Base-by-base conservation (phyloP, 805 yeast genomes). In the Kazachstania martiniae region DNA sequence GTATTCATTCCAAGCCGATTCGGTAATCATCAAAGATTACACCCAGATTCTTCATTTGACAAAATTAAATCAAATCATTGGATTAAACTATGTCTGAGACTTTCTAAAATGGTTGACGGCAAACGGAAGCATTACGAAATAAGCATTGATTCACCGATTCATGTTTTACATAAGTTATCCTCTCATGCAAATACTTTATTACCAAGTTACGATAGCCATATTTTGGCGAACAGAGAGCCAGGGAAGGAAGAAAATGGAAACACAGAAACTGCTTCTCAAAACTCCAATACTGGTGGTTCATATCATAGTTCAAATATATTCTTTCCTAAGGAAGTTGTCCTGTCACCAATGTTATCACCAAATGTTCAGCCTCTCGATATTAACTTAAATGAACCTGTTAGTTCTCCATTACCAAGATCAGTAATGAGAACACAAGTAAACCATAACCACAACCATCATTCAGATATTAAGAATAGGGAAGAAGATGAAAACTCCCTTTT, bases 81-180 rank as follows among this genome's bases (percentile, higher is more conserved):
- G 96, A 76, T 91, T 47, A 91, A 91, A 58, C 70, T 91, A 12
- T 80, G 94, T 41, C 59, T 91, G 32, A 62, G 97, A 32, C 63
- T 91, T 25, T 82, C 94, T 4, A 72, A 70, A 42, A 50, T 66
- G n/a, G 76, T 80, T 27, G 66, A 70, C 29, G 68, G 63, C 9
- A 83, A 83, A 50, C 65, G 94, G 28, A 91, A 87, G 52, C 96
- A 86, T 51, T 91, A 81, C 52, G 99, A 91, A 60, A 82, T 91
- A 28, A 77, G 85, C 37, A 89, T 91, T 35, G 99, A 91, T 56
- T 83, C 95, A 3, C 98, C 98, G 3, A 76, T 91, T 38, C 93
- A 82, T 47, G 65, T 91, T 4, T 61, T 87, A 31, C 76, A 87
- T 30, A 74, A 78, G 5, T 59, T 72, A 30, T 84, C 95, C 40